Conservation (phyloP, 345 rosid species). For the Pugionium cornutum region DNA sequence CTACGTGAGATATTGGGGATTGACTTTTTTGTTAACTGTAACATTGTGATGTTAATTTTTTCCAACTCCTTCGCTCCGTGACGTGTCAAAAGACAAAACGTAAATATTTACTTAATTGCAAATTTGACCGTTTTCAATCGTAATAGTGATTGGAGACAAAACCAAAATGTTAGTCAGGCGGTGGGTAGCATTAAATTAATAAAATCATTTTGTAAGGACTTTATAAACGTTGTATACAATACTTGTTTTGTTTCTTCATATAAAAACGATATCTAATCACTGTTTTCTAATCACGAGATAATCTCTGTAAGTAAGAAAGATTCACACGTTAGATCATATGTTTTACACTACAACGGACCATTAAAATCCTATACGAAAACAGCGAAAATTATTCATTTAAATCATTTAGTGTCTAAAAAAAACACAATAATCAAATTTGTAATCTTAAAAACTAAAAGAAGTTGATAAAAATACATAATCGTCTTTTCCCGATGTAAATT, state of each 20-base stretch:
- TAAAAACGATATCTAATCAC: neutral
- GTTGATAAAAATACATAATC: too few relatives aligned
- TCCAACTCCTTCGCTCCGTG: conserved; percentile 22
- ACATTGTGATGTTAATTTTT: conserved; percentile 2
- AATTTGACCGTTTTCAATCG: conserved; percentile 37
- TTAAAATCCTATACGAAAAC: neutral
- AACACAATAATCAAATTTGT: neutral
- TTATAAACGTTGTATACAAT: neutral
- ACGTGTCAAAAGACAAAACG: conserved; percentile 23
- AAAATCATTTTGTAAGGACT: neutral
- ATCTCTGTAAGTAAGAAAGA: too few relatives aligned
- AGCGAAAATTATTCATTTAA: neutral
- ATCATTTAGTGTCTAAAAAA: neutral
- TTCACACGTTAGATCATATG: neutral
- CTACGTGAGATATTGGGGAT: conserved; percentile 30
- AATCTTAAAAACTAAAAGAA: neutral
- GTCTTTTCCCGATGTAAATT: neutral
- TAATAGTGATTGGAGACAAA: conserved; percentile 27
- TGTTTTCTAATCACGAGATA: neutral
- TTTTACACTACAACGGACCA: neutral
- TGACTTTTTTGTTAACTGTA: conserved; percentile 10
- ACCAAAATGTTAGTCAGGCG: conserved; percentile 23
- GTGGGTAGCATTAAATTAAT: conserved; percentile 20
- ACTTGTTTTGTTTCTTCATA: neutral
- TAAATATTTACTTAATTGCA: neutral